Evolutionary conservation across 345 rosid genomes (phyloP).

Genomic region (Syzygium grande): DNA sequence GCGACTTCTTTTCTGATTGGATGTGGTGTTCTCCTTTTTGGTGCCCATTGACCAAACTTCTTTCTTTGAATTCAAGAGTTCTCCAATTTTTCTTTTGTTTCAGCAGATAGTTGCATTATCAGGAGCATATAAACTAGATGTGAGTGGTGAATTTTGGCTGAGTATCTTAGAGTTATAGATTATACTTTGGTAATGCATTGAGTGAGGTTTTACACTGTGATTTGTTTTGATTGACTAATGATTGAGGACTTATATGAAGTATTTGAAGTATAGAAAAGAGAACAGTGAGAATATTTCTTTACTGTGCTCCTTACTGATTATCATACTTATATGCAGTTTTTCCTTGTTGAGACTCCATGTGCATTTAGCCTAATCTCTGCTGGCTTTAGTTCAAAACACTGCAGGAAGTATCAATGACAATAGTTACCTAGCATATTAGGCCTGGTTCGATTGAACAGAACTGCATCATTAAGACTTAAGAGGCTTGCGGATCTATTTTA

Average conservation of each 20-base stretch:
- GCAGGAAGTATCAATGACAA: not conserved
- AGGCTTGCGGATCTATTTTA: not conserved
- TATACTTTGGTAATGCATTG: not conserved
- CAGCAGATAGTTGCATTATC: not conserved
- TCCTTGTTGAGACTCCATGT: not conserved
- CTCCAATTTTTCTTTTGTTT: not conserved
- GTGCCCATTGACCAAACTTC: not conserved
- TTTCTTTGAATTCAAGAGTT: not conserved
- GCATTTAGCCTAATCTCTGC: not conserved
- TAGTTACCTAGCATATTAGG: not conserved
- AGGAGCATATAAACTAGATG: not conserved
- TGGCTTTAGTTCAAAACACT: not conserved
- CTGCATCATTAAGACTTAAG: not conserved
- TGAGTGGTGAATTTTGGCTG: not conserved
- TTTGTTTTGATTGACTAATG: not conserved
- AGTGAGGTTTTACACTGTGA: not conserved
- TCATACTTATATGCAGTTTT: not conserved
- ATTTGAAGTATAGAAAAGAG: not conserved
- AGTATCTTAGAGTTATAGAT: not conserved
- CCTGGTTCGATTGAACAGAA: not conserved
- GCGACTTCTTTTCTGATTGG: not conserved
- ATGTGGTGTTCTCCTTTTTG: not conserved
- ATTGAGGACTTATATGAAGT: not conserved
- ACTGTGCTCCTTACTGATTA: not conserved
- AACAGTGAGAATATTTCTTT: not conserved